phyloP scores from a whole-genome alignment of 1,284 basidiomycete species.

The Puccinia hordei region DNA sequence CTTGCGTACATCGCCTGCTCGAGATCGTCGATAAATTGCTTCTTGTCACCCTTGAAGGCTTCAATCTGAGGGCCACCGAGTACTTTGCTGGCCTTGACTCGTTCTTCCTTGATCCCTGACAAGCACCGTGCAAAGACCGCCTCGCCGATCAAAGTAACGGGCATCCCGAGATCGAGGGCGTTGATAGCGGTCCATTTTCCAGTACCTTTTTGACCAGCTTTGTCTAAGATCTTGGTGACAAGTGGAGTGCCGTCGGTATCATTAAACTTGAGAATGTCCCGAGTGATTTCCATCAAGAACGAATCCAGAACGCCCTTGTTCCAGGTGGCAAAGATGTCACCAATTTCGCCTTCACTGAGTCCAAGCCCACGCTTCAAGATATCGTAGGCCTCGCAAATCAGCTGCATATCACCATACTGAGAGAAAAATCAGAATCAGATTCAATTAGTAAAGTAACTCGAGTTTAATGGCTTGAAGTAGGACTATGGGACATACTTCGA shows the following conservation, averaged over 20 bases:
- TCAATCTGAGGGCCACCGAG: conserved; percentile 87
- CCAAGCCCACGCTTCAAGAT: conserved; percentile 96
- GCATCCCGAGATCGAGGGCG: conserved; percentile 89
- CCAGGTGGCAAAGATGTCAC: conserved; percentile 67
- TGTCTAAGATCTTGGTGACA: conserved; percentile 89
- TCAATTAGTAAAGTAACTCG: not conserved
- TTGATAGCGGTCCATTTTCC: conserved; percentile 99
- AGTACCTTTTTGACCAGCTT: conserved; percentile 98
- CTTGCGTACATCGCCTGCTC: conserved; percentile 99
- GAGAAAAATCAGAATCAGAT: not conserved
- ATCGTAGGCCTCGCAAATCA: conserved; percentile 97
- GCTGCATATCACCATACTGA: conserved; percentile 97
- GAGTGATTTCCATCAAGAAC: conserved; percentile 97
- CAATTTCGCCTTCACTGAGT: conserved; percentile 61
- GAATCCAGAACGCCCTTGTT: conserved; percentile 99
- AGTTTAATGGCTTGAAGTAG: conserved; percentile 48
- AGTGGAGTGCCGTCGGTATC: conserved; percentile 91
- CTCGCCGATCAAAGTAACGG: conserved; percentile 97
- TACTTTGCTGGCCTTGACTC: conserved; percentile 84
- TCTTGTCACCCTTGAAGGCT: conserved; percentile 94
- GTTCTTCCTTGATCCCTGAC: conserved; percentile 97
- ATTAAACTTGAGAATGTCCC: conserved; percentile 92
- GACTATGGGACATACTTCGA: conserved; percentile 52
- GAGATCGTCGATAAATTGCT: conserved; percentile 97
- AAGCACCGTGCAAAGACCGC: conserved; percentile 98